These are phyloP conservation scores for Trichoderma brevicompactum DNA, from an alignment of 2,329 filamentous ascomycete genomes.

Conservation along the genomic window DNA sequence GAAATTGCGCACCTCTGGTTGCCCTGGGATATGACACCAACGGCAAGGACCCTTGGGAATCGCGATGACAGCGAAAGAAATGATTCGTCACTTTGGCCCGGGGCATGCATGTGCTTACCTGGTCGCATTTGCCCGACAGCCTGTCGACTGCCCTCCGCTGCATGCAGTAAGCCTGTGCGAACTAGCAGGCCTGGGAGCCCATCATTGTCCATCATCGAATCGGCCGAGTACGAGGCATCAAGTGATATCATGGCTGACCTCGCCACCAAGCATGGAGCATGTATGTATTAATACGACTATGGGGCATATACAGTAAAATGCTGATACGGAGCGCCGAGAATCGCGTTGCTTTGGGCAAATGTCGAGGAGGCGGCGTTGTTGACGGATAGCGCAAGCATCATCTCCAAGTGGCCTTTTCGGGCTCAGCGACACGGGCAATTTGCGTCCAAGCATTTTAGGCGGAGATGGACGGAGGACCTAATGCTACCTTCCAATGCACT, in stretches of 20 bases:
- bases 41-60: slow-evolving; percentile 19
- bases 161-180: not conserved
- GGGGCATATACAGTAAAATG: not conserved
- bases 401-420: slow-evolving; percentile 3
- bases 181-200: slow-evolving; percentile 10
- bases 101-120: slow-evolving; percentile 9
- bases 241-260: not conserved
- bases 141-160: not conserved
- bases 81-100: slow-evolving; percentile 19
- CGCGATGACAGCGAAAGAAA: slow-evolving; percentile 24
- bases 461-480: slow-evolving; percentile 17
- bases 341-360: too few relatives aligned
- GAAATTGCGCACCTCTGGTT: slow-evolving; percentile 28
- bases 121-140: slow-evolving; percentile 12
- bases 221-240: slow-evolving; percentile 16
- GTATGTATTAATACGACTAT: not conserved
- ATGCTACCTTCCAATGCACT: slow-evolving; percentile 15
- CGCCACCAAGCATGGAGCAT: not conserved
- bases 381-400: not conserved
- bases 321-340: too few relatives aligned
- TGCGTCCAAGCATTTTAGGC: not conserved
- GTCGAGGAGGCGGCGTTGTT: too few relatives aligned
- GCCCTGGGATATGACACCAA: slow-evolving; percentile 33
- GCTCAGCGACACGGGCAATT: slow-evolving; percentile 1
- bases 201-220: slow-evolving; percentile 10